phyloP scores from a whole-genome alignment of 495 filamentous ascomycete genomes.

The Tuber microsphaerosporum region DNA sequence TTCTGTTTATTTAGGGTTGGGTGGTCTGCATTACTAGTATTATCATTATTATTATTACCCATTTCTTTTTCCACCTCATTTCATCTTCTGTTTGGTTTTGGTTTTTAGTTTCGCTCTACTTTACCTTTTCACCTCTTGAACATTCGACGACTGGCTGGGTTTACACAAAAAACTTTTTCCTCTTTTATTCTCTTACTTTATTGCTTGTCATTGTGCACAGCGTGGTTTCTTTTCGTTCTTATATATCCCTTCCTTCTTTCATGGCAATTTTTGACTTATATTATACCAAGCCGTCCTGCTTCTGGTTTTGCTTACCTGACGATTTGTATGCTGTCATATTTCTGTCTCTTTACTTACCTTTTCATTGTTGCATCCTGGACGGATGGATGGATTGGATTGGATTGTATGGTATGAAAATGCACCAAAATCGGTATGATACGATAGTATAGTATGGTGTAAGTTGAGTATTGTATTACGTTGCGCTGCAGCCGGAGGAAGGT shows the following conservation, averaged over 20 bases:
- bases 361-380: background rate
- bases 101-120: background rate
- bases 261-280: background rate
- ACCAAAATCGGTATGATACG: background rate
- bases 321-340: background rate
- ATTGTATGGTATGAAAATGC: background rate
- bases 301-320: background rate
- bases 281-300: background rate
- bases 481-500: background rate
- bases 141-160: background rate
- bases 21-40: slow-evolving; percentile 1
- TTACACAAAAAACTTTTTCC: slow-evolving; percentile 2
- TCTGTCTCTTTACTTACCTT: background rate
- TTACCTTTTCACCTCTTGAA: slow-evolving; percentile 4
- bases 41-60: slow-evolving; percentile 4
- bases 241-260: background rate
- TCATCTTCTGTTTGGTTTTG: slow-evolving; percentile 7
- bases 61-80: background rate
- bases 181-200: background rate
- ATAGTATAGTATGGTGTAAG: background rate
- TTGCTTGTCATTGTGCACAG: background rate
- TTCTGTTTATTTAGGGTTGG: background rate
- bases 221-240: background rate
- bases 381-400: background rate
- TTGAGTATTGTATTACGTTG: background rate